Evolutionary conservation across 2,329 filamentous ascomycete genomes (phyloP).

Genomic region (Whalleya microplaca): DNA sequence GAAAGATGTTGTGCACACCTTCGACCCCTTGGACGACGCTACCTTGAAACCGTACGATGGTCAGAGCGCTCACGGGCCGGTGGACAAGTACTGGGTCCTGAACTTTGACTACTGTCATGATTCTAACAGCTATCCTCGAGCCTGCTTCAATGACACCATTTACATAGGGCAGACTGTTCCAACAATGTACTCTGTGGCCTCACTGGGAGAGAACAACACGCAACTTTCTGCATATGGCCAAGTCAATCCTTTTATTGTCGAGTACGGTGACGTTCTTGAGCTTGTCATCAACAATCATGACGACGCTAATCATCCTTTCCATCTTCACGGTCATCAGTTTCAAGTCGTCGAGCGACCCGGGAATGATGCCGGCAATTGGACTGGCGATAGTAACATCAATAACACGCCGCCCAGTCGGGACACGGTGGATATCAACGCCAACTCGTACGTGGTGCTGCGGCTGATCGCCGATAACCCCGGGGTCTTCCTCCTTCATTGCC

Average conservation of each 20-base stretch:
- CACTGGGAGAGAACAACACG: conserved; percentile 51
- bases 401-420: conserved; percentile 16
- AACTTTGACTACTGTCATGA: conserved; percentile 63
- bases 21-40: conserved; percentile 65
- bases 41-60: conserved; percentile 60
- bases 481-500: conserved; percentile 61
- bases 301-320: conserved; percentile 53
- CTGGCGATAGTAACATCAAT: conserved; percentile 28
- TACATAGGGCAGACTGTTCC: conserved; percentile 73
- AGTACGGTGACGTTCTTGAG: conserved; percentile 46
- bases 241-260: conserved; percentile 46
- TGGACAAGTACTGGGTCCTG: conserved; percentile 60
- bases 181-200: conserved; percentile 71
- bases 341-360: conserved; percentile 50
- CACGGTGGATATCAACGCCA: conserved; percentile 40
- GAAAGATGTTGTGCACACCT: conserved; percentile 39
- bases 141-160: conserved; percentile 66
- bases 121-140: conserved; percentile 63
- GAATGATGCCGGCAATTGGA: conserved; percentile 43
- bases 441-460: conserved; percentile 54
- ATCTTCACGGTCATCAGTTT: conserved; percentile 60
- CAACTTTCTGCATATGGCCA: conserved; percentile 48
- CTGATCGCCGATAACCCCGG: conserved; percentile 58
- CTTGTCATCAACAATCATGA: conserved; percentile 56
- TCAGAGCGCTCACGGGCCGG: conserved; percentile 51